Percentiles rank a stretch among this genome's conserved stretches.
Conservation (phyloP, 345 rosid species). For the Citrus cavaleriei region DNA sequence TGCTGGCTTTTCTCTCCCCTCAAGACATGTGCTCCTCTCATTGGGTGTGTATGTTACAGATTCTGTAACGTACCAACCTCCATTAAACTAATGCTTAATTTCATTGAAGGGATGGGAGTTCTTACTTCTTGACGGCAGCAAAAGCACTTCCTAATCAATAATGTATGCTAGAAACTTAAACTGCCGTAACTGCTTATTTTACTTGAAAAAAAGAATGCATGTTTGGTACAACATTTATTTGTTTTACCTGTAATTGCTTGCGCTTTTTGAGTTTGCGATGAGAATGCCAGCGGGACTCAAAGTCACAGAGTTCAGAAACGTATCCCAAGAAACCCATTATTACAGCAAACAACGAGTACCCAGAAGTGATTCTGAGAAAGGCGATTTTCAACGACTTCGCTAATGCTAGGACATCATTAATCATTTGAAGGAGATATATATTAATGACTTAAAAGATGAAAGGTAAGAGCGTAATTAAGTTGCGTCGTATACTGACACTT, state of each 20-base stretch:
- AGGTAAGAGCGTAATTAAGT: neutral
- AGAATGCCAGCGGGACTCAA: neutral
- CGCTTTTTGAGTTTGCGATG: neutral
- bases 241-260: conserved; percentile 17
- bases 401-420: too few species aligned
- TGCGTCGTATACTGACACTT: neutral
- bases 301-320: conserved; percentile 9
- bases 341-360: neutral
- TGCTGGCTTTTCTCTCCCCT: too few species aligned
- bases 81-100: too few species aligned
- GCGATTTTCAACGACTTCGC: neutral
- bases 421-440: too few species aligned
- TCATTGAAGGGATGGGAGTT: too few species aligned
- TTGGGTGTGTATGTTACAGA: too few species aligned
- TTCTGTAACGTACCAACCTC: too few species aligned
- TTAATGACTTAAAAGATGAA: neutral
- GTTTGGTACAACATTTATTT: too few species aligned
- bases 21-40: too few species aligned
- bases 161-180: neutral
- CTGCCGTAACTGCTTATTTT: neutral
- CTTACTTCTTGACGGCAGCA: too few species aligned
- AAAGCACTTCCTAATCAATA: too few species aligned
- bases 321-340: conserved; percentile 19
- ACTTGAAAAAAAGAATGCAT: too few species aligned
- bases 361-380: neutral